Evolutionary conservation across 108 stramenopile genomes (phyloP), one percentile per base, ranked within the genome.

Genomic region (Cyclotella sp.): DNA sequence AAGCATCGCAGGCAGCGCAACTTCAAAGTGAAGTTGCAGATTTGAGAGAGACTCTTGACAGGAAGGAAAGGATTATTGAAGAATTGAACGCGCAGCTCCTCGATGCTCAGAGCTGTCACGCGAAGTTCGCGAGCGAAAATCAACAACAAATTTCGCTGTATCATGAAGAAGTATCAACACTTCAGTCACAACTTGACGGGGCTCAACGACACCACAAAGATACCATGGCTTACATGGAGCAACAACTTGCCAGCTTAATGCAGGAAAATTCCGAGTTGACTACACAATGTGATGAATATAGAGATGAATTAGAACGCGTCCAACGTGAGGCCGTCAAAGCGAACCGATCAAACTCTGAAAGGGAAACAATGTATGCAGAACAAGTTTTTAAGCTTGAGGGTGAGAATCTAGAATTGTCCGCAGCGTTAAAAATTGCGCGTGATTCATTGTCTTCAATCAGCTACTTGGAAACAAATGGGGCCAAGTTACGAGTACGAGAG

Each of bases 361-460:
- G 59, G 42, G 47, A 65, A 19, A 47, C 73, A n/a, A 70, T 57
- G 47, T 70, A 66, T 59, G 34, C 44, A 15, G 63, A 82, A 28
- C 70, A 71, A 18, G 61, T 82, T 18, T 75, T 73, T 10, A 59
- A 58, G 62, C 44, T 66, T 40, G 57, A 75, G 70, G 58, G 62
- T 30, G 81, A 82, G 24, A 73, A 73, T 44, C 27, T 73, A 15
- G 66, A 80, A 41, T 39, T 82, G 39, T 75, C 81, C 24, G 59
- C 68, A 11, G 68, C 67, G 24, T 69, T 80, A 40, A 51, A 73
- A 39, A 45, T 40, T 19, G 52, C 46, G 13, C 30, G 40, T 40
- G 21, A 39, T 19, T 14, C 18, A 40, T 15, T 28, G 27, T 26
- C 18, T 4, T n/a, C 12, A 42, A 39, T 9, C 8, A 6, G 12